Base-by-base conservation (phyloP, 768 basidiomycete genomes). In the Mrakia frigida region DNA sequence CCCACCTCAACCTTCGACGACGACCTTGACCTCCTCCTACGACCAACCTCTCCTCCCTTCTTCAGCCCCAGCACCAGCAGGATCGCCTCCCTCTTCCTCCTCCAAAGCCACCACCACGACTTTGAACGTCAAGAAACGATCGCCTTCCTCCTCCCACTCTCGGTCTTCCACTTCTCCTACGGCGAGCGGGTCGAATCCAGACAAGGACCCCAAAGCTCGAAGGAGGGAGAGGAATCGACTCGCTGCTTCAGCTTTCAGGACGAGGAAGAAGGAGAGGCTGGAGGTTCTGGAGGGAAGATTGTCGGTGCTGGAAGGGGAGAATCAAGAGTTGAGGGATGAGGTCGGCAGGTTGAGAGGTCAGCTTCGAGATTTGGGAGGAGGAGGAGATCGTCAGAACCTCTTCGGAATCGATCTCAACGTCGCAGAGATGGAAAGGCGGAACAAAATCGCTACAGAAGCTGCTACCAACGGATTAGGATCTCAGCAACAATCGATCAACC, bases 241-340 rank as follows among this genome's bases (percentile, higher is more conserved):
- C 33, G 76, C 76, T 11, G 76, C 76, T 3, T 77, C 76, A 0
- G 72, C 76, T 3, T 77, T 77, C 41, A 46, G 76, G 21, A 68
- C 61, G 35, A 50, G 76, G 23, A 77, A 77, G 72, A 77, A 77
- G 59, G 76, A 77, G 43, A 25, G 59, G 67, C 65, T 77, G 25
- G 76, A 72, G 18, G 76, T 56, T 0, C 56, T 77, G 9, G 76
- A 77, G 46, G 52, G 53, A 35, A 60, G 67, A 31, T 33, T 77
- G 9, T 18, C 37, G 6, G 33, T 31, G 28, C 70, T 76, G 1
- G 53, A 65, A 31, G 67, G 28, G 10, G 75, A 76, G 70, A 68
- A 70, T 31, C 41, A 28, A 5, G 37, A n/a, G 6, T 21, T 77
- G 37, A 74, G 41, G 43, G 75, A 46, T 11, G 60, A 60, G 46